Evolutionary conservation across 352 stramenopile species (phyloP), one percentile per base, ranked within the genome.

Genomic region (Globisporangium rhizosaccharum): DNA sequence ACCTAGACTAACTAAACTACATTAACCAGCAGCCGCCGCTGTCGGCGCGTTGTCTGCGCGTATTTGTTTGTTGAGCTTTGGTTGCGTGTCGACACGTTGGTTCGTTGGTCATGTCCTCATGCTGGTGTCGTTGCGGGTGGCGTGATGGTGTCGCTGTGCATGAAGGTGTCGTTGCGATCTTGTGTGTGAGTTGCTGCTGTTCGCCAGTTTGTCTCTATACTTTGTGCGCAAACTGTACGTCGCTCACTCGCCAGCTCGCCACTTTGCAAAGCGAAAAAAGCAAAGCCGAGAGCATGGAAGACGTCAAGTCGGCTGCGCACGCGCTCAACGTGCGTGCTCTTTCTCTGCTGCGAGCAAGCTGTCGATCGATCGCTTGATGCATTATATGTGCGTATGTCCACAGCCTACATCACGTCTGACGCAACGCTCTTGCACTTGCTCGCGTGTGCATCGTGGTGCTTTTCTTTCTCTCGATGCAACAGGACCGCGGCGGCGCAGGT

Each of bases 1-100:
- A 92, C 65, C 75, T 92, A 87, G 82, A 92, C 77, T 92, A 89
- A 90, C 82, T 63, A 48, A 51, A 60, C 37, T 63, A 61, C 42
- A 64, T 59, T 44, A 36, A 51, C 15, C 26, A 11, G 23, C 41
- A 10, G 45, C 18, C 25, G 33, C 33, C 33, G 33, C 33, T n/a
- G 10, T 26, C 33, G 8, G 33, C 28, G 6, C 44, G 17, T 18
- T 47, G 41, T 25, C 0, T 49, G 44, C 44, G 18, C 20, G 11
- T n/a, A 25, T 36, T n/a, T 53, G 49, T 39, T 30, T n/a, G 48
- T 33, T 41, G 48, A n/a, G 41, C 17, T 12, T 46, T 14, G 41
- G 10, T 36, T 23, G 23, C 23, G 23, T 23, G 30, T 26, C 10
- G n/a, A 12, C 18, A 49, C 8, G 17, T 26, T 28, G 15, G 25